Base-by-base conservation (phyloP, 176 grass and related monocot species). In the Phyllostachys edulis region DNA sequence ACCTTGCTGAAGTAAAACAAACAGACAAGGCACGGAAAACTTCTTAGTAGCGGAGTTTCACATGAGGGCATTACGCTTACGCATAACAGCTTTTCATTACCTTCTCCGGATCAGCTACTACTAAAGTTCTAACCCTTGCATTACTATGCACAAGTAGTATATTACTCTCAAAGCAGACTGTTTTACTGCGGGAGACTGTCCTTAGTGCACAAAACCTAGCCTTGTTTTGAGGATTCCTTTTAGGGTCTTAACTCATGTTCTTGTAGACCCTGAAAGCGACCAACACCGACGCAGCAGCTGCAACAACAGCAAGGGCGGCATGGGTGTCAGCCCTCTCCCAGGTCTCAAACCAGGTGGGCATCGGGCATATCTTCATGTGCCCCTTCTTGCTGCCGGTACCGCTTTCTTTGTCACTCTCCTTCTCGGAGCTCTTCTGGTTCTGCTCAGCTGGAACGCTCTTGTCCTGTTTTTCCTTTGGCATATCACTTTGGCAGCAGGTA, bases 281-380 rank as follows among this genome's bases (percentile, higher is more conserved):
- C 36, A 84, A 88, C 55, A 92, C 89, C 7, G 93, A 77, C 5
- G 88, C 90, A 71, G 87, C 81, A 75, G 97, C 97, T 67, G 83
- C 23, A 62, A 88, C 93, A 73, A 94, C 91, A 79, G 89, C 97
- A 77, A 99, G 93, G 69, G 91, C 85, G 0, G 97, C 93, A 84
- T 91, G 89, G 24, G 90, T 93, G 56, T 98, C 96, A 32, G 92
- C 82, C 46, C 71, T 74, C 69, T 96, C 97, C 97, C 97, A 99
- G 40, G 90, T 94, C 81, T 99, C 91, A 34, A 92, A 92, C 90
- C 88, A 94, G 70, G 86, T 94, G 12, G 97, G 97, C 84, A 96
- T 91, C 4, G 85, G 37, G 67, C 90, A 99, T 26, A 73, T 74
- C 84, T 91, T 99, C 41, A 41, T 64, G 45, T 77, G 26, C 18